A percentile compares a stretch with the other conserved stretches of the same genome.
phyloP scores from a whole-genome alignment of 2,329 filamentous ascomycete genomes.

The Pseudophaeomoniella oleicola region DNA sequence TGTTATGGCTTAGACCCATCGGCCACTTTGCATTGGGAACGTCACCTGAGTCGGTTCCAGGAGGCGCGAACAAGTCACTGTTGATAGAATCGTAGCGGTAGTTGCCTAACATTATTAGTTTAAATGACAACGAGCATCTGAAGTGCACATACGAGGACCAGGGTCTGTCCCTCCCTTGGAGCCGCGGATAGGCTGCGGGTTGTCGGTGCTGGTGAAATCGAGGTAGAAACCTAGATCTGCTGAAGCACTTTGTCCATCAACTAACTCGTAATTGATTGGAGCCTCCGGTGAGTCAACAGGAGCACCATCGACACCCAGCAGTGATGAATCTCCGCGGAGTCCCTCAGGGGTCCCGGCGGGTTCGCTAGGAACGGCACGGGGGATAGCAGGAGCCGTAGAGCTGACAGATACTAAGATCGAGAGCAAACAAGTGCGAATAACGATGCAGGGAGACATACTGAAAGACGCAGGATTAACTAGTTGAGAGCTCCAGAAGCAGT shows the following conservation, averaged over 20 bases:
- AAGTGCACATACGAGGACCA: slow-evolving; percentile 27
- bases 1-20: slow-evolving; percentile 35
- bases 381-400: not conserved
- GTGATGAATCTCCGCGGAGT: not conserved
- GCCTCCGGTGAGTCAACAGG: slow-evolving; percentile 1
- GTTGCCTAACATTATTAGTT: slow-evolving; percentile 18
- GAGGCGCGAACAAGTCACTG: slow-evolving; percentile 39
- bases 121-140: not conserved
- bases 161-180: slow-evolving; percentile 34
- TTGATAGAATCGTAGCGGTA: slow-evolving; percentile 38
- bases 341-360: not conserved
- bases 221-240: slow-evolving; percentile 37
- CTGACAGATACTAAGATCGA: no score
- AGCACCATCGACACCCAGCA: not conserved
- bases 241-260: slow-evolving; percentile 36
- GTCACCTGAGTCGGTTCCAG: slow-evolving; percentile 29
- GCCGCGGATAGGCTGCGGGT: slow-evolving; percentile 43
- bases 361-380: not conserved
- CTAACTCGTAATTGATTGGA: slow-evolving; percentile 24
- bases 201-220: slow-evolving; percentile 36
- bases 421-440: no score
- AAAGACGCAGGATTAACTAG: no score
- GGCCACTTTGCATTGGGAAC: slow-evolving; percentile 34
- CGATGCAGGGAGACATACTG: no score
- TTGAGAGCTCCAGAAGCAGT: no score